Evolutionary conservation across 768 basidiomycete species (phyloP).

Genomic region (Punctularia strigosozonata): DNA sequence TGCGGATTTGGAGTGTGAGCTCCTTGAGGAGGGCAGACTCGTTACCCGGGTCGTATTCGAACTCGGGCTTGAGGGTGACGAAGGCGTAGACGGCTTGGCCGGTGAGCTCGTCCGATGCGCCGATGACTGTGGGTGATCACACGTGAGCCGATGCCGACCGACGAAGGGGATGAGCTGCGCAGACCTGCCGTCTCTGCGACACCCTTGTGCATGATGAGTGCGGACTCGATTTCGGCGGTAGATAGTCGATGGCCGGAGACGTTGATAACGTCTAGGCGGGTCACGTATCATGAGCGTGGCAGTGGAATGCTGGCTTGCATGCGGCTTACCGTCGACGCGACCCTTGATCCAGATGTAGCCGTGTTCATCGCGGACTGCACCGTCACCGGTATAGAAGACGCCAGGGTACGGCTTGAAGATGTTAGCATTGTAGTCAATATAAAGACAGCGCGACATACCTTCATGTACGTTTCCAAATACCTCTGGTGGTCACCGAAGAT

Average conservation of each 20-base stretch:
- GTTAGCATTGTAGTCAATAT: slow-evolving; percentile 13
- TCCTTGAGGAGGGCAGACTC: slow-evolving; percentile 73
- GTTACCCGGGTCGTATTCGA: slow-evolving; percentile 57
- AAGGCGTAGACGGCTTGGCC: slow-evolving; percentile 94
- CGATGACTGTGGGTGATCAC: slow-evolving; percentile 42
- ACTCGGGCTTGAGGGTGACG: slow-evolving; percentile 92
- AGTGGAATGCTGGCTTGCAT: slow-evolving; percentile 1
- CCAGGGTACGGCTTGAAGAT: slow-evolving; percentile 64
- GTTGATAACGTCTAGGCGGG: slow-evolving; percentile 77
- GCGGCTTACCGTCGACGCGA: slow-evolving; percentile 71
- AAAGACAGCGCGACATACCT: slow-evolving; percentile 16
- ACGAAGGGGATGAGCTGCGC: slow-evolving; percentile 6
- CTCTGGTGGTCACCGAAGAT: slow-evolving; percentile 89
- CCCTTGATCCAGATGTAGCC: slow-evolving; percentile 99
- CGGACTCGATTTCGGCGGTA: slow-evolving; percentile 96
- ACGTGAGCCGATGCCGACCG: not conserved
- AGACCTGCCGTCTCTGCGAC: slow-evolving; percentile 87
- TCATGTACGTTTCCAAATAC: slow-evolving; percentile 70
- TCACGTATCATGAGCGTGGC: not conserved
- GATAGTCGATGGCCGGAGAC: slow-evolving; percentile 95
- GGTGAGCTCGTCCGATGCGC: slow-evolving; percentile 76
- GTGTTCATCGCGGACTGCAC: slow-evolving; percentile 85
- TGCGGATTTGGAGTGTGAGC: slow-evolving; percentile 88
- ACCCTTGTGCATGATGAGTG: slow-evolving; percentile 87
- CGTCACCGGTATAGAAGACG: slow-evolving; percentile 94